Evolutionary conservation across 768 basidiomycete genomes (phyloP).

Genomic region (Phylloporus rhodoxanthus): DNA sequence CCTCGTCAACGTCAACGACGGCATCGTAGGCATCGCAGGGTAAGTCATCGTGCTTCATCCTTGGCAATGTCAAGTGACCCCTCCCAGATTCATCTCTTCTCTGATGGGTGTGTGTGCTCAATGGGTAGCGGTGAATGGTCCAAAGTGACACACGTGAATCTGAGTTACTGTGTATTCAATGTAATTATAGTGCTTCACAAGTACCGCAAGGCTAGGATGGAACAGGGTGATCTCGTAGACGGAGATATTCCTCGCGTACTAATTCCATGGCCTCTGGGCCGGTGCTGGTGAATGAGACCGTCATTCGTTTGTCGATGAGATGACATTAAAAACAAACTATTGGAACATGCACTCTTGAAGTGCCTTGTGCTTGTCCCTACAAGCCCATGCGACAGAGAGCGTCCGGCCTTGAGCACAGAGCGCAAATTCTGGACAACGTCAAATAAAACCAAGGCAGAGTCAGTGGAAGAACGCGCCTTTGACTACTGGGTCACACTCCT

Average conservation of each 20-base stretch:
- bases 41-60: constrained; percentile 34
- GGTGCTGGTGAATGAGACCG: constrained; percentile 41
- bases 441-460: neutral
- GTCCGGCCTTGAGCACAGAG: constrained; percentile 78
- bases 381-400: constrained; percentile 82
- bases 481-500: constrained; percentile 70
- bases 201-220: no score
- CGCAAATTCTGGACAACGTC: constrained; percentile 59
- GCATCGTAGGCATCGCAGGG: constrained; percentile 81
- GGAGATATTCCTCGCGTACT: constrained; percentile 68
- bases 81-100: constrained; percentile 59
- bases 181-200: constrained; percentile 5
- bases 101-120: constrained; percentile 63
- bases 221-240: constrained; percentile 43
- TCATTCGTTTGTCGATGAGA: neutral
- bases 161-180: constrained; percentile 1
- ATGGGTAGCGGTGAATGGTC: constrained; percentile 49
- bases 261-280: constrained; percentile 68
- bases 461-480: constrained; percentile 42
- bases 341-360: constrained; percentile 77
- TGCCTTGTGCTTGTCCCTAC: constrained; percentile 57
- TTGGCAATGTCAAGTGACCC: neutral
- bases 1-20: constrained; percentile 74
- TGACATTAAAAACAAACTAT: constrained; percentile 48
- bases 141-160: constrained; percentile 28